Conservation (phyloP, 495 filamentous ascomycete species). For the Neurospora sp. region DNA sequence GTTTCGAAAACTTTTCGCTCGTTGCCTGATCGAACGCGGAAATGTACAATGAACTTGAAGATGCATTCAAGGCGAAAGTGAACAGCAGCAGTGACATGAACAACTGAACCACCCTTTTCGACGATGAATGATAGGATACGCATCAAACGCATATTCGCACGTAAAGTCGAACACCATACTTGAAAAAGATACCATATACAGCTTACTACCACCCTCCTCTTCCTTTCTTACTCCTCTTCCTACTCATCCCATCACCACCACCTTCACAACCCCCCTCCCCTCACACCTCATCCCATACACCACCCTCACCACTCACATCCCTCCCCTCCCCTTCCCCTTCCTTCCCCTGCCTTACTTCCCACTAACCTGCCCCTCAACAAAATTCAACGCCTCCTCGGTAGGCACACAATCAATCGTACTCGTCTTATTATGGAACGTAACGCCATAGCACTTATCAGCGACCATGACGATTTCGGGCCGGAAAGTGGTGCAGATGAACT, state of each 20-base stretch:
- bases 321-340: not conserved
- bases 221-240: not conserved
- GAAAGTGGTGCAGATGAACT: constrained; percentile 91
- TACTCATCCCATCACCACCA: too few relatives aligned
- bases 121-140: not conserved
- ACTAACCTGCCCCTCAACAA: constrained; percentile 66
- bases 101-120: not conserved
- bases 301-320: not conserved
- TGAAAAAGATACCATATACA: not conserved
- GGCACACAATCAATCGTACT: constrained; percentile 83
- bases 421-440: constrained; percentile 87
- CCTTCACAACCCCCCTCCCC: too few relatives aligned
- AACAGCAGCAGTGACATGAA: not conserved
- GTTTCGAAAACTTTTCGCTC: too few relatives aligned
- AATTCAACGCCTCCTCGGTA: constrained; percentile 77
- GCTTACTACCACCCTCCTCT: not conserved
- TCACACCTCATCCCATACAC: not conserved
- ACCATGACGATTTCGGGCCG: constrained; percentile 91
- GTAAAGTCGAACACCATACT: not conserved
- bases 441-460: constrained; percentile 96
- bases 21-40: too few relatives aligned
- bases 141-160: not conserved
- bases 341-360: constrained; percentile 7
- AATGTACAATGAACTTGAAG: too few relatives aligned
- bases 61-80: too few relatives aligned